A percentile compares a stretch with the other conserved stretches of the same genome.
These are phyloP conservation scores for Sphaceloma murrayae DNA, from an alignment of 2,329 filamentous ascomycete species.

Conservation along the genomic window DNA sequence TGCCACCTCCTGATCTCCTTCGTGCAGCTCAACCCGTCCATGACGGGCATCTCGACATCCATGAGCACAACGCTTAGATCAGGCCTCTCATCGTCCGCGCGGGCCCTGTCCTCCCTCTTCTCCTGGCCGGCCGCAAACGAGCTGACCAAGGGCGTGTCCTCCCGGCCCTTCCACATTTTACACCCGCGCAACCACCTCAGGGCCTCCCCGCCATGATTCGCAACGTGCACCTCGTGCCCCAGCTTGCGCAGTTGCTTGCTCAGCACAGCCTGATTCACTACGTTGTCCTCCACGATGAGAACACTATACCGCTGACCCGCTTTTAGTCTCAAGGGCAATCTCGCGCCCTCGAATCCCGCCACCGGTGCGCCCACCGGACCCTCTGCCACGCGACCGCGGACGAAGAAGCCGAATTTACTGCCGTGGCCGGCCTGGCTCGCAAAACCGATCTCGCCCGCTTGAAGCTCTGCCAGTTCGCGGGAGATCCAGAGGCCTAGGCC, in stretches of 20 bases:
- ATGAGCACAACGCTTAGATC: conserved; percentile 18
- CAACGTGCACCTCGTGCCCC: conserved; percentile 13
- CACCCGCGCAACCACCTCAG: conserved; percentile 10
- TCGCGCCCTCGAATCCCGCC: neutral
- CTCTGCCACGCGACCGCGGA: neutral
- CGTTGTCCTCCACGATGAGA: conserved; percentile 17
- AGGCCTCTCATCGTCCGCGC: neutral
- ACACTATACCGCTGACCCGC: neutral
- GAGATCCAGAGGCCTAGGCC: conserved; percentile 63
- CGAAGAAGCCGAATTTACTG: conserved; percentile 14
- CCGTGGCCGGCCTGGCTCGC: conserved; percentile 2
- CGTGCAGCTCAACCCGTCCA: conserved; percentile 20
- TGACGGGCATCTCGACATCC: conserved; percentile 22
- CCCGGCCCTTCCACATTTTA: conserved; percentile 3
- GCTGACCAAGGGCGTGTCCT: conserved; percentile 1
- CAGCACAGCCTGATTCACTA: conserved; percentile 14
- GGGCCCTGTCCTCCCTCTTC: neutral
- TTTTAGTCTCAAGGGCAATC: too few relatives aligned
- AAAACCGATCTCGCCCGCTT: conserved; percentile 12
- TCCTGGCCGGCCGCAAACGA: neutral
- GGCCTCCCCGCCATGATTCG: conserved; percentile 15
- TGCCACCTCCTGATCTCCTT: conserved; percentile 16
- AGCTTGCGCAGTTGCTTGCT: conserved; percentile 16
- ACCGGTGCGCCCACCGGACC: neutral
- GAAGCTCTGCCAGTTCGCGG: conserved; percentile 33